Base-by-base conservation (phyloP, 441 rosid genomes). In the Populus trichocarpa region DNA sequence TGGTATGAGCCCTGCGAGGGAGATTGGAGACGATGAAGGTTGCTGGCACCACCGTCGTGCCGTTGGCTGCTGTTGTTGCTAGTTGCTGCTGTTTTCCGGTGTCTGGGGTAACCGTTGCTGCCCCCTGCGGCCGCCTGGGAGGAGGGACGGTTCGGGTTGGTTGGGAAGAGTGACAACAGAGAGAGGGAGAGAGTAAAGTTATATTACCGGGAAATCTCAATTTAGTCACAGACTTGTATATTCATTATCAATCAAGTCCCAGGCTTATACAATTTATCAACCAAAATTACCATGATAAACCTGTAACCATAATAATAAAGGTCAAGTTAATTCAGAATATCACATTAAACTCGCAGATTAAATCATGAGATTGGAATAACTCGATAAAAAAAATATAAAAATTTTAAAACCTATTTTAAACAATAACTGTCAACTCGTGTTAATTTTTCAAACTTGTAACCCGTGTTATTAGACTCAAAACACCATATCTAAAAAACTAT, bases 311-410 rank as follows among this genome's bases (percentile, higher is more conserved):
- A 0, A 0, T 14, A 46, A 46, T 14, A 4, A 14, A 46, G 6
- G 7, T 14, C 0, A 0, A 14, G 57, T 0, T 46, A 46, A 46
- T 46, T 0, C 2, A 1, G 0, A 5, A 46, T 14, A 46, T 46
- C 2, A 46, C 7, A 46, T 14, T 7, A 46, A 30, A 30, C 32
- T 0, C 3, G 32, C 3, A 30, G 32, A 4, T 3, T 30, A 30
- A 4, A 30, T 30, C 4, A 30, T 30, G 32, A 30, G 4, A 30
- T 30, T 30, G 4, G 0, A 30, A 30, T 30, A 30, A 30, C 4
- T 30, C 4, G 4, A 30, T 30, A 30, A 30, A 30, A 30, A 30
- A 30, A 28, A 28, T 28, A 3, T 4, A 30, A 30, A 30, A 4
- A 30, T 30, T 30, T 3, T 30, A 30, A 30, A 30, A 4, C 32